Evolutionary conservation across 768 basidiomycete genomes (phyloP).

Genomic region (Amyloporia xantha): DNA sequence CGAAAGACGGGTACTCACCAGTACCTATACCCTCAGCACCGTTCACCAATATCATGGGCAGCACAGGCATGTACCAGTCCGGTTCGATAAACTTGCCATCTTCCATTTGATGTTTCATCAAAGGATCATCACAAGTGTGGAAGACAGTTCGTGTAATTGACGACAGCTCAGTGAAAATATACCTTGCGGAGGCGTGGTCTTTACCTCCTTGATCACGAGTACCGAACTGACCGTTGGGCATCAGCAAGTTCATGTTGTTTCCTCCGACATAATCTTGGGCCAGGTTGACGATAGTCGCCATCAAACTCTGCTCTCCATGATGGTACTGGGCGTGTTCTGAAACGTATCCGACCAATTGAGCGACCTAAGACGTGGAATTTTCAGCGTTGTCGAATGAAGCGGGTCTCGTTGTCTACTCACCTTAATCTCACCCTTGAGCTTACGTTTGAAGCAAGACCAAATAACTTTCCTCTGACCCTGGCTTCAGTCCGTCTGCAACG

Average conservation of each 20-base stretch:
- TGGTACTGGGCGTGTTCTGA: conserved; percentile 93
- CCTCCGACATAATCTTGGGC: conserved; percentile 94
- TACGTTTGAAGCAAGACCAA: conserved; percentile 94
- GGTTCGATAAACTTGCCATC: conserved; percentile 87
- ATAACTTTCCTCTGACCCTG: conserved; percentile 96
- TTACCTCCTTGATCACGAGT: conserved; percentile 92
- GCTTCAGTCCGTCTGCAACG: conserved; percentile 89
- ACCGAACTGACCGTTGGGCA: conserved; percentile 92
- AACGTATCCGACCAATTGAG: conserved; percentile 93
- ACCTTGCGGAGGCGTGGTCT: conserved; percentile 94
- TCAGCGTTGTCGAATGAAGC: too few species aligned
- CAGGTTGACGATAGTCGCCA: conserved; percentile 84
- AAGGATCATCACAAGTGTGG: conserved; percentile 76
- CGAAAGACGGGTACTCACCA: conserved; percentile 41
- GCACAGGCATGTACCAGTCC: conserved; percentile 85
- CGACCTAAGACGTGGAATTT: conserved; percentile 46
- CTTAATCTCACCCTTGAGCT: conserved; percentile 89
- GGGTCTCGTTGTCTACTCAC: too few species aligned
- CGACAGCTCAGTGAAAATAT: conserved; percentile 83
- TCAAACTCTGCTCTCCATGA: conserved; percentile 88
- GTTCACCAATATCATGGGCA: conserved; percentile 88
- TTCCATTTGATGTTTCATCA: conserved; percentile 76
- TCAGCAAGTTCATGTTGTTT: conserved; percentile 87
- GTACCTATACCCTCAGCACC: conserved; percentile 98
- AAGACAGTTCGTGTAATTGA: conserved; percentile 71